Base-by-base conservation (phyloP, 352 stramenopile species). In the Globisporangium canariense region DNA sequence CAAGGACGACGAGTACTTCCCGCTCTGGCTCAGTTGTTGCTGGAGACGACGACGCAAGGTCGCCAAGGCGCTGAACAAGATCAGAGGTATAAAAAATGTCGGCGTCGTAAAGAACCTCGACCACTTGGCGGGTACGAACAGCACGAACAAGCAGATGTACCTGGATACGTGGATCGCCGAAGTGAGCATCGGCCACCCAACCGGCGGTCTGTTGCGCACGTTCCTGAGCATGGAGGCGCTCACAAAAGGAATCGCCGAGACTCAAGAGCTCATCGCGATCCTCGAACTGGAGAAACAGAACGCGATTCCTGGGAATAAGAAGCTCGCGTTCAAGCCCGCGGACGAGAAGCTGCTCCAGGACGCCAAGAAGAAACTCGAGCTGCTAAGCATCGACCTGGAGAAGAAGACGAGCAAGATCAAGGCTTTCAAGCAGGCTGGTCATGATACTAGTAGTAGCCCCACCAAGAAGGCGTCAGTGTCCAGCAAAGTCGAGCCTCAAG, bases 101-200 rank as follows among this genome's bases (percentile, higher is more conserved):
- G 30, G 54, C 4, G 74, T 79, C 2, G 83, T 96, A 3, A 69
- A 65, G 43, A 91, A 92, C 45, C 52, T 93, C 0, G 84, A 93
- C 4, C 83, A 93, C 47, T 69, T 93, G 11, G 76, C 73, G 9
- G 68, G 59, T 2, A 77, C 71, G 4, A 78, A 32, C 2, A 78
- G 67, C 9, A 66, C 73, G 20, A 86, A 58, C 3, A 85, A 86
- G 43, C 67, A 72, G 2, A 67, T 93, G 57, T 97, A 97, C 51
- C 13, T 94, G 3, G 75, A 79, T 50, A 88, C 80, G n/a, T 97
- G 88, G 89, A 81, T 97, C 40, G 88, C 87, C 7, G 88, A 97
- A 67, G 85, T 97, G 22, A 91, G 81, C 46, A 76, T 97, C 8
- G 82, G 78, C 20, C 81, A 86, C 40, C 84, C 88, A 4, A 94